phyloP scores from a whole-genome alignment of 2,329 filamentous ascomycete species.

The Diaporthe citri region DNA sequence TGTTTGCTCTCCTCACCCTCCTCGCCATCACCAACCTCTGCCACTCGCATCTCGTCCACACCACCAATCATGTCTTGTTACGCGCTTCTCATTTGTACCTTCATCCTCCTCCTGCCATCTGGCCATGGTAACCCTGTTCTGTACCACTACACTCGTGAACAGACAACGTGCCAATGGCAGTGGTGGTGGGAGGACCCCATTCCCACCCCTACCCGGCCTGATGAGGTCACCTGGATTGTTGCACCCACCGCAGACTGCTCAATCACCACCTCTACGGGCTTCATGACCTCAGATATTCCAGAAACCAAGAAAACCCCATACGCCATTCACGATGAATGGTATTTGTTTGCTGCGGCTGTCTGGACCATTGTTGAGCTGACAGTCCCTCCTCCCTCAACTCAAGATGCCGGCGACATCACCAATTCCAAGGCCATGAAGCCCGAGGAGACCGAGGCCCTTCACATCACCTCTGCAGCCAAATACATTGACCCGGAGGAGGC shows the following conservation, averaged over 20 bases:
- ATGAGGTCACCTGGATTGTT: neutral
- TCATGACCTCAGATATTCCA: neutral
- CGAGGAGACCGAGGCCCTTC: neutral
- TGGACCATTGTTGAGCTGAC: slow-evolving; percentile 17
- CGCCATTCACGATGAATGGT: neutral
- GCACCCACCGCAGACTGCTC: neutral
- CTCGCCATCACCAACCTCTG: neutral
- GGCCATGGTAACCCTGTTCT: neutral
- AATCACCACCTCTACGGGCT: too few species aligned
- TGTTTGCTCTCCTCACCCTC: neutral
- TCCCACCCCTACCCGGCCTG: neutral
- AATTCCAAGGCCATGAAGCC: neutral
- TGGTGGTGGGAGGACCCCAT: neutral
- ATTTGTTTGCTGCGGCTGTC: neutral
- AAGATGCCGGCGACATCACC: neutral
- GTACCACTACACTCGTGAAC: neutral
- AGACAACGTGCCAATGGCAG: neutral
- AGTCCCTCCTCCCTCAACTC: neutral
- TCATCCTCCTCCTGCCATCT: neutral
- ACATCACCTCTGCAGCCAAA: neutral
- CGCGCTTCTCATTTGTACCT: neutral
- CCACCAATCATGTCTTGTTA: neutral
- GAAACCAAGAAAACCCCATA: neutral
- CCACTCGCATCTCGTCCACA: neutral
- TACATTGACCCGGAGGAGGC: neutral